Conservation (phyloP, 345 rosid genomes). For the Arabis alpina region DNA sequence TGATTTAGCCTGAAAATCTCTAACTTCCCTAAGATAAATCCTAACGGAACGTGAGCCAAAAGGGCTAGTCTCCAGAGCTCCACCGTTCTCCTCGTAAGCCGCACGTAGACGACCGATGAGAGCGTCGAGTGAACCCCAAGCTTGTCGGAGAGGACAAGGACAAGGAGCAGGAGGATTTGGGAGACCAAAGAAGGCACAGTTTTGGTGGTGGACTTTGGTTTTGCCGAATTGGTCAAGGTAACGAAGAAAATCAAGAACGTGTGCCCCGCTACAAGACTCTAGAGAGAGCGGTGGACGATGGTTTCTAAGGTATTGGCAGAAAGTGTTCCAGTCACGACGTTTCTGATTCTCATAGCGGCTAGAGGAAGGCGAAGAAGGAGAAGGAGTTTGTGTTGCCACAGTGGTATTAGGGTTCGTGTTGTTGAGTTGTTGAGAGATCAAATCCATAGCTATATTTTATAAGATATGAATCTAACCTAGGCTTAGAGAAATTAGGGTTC, state of each 20-base stretch:
- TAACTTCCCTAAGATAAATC: slow-evolving; percentile 76
- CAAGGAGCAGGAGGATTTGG: slow-evolving; percentile 89
- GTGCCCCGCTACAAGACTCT: slow-evolving; percentile 74
- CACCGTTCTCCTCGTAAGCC: slow-evolving; percentile 87
- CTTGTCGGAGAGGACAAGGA: slow-evolving; percentile 89
- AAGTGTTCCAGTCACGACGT: slow-evolving; percentile 91
- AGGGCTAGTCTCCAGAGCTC: slow-evolving; percentile 77
- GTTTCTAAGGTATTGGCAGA: slow-evolving; percentile 83
- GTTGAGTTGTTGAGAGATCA: slow-evolving; percentile 38
- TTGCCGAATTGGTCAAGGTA: slow-evolving; percentile 40
- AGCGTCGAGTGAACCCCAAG: slow-evolving; percentile 96
- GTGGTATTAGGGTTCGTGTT: slow-evolving; percentile 25
- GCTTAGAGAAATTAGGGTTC: neutral
- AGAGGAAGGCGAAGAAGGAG: slow-evolving; percentile 38
- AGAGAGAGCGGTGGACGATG: slow-evolving; percentile 79
- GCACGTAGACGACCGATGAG: slow-evolving; percentile 91
- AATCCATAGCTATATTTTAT: slow-evolving; percentile 42
- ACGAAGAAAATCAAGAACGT: slow-evolving; percentile 80
- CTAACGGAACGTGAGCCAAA: slow-evolving; percentile 86
- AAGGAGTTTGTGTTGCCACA: slow-evolving; percentile 17
- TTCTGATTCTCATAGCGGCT: slow-evolving; percentile 91
- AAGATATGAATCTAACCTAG: neutral
- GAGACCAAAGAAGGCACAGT: slow-evolving; percentile 82
- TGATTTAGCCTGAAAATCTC: slow-evolving; percentile 86
- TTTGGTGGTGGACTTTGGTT: slow-evolving; percentile 60